A percentile compares a stretch with the other conserved stretches of the same genome.
Evolutionary conservation across 805 yeast species (phyloP).

Genomic region (Komagataella populi): DNA sequence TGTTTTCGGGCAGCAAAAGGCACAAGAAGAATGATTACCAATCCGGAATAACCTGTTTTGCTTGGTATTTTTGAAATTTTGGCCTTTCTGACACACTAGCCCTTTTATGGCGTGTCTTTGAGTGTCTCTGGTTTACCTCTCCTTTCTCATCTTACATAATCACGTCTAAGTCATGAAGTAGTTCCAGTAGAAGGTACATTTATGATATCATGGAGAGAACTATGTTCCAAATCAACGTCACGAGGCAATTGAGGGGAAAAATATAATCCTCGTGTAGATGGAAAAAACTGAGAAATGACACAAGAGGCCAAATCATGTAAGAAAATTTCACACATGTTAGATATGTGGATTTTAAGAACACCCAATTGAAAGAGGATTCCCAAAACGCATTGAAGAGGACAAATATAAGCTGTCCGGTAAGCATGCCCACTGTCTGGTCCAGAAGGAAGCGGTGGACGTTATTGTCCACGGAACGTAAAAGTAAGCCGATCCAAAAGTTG

Average conservation of each 20-base stretch:
- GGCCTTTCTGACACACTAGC: too few species aligned
- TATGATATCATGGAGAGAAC: constrained; percentile 25
- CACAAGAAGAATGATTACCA: neutral
- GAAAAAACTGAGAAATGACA: constrained; percentile 35
- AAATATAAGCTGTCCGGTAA: constrained; percentile 38
- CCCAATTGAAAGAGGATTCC: constrained; percentile 29
- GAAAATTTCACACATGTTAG: constrained; percentile 35
- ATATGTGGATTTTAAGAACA: constrained; percentile 23
- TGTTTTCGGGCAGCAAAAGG: neutral
- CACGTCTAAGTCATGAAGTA: too few species aligned
- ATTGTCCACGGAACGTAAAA: constrained; percentile 20
- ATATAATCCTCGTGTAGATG: constrained; percentile 33
- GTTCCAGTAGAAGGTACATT: neutral
- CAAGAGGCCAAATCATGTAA: constrained; percentile 46
- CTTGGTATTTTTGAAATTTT: too few species aligned
- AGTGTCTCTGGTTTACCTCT: too few species aligned
- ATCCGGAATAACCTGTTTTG: neutral
- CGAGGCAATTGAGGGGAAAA: constrained; percentile 46
- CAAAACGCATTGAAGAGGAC: constrained; percentile 34
- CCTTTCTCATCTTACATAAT: too few species aligned
- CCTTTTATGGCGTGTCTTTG: too few species aligned
- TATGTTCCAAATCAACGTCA: constrained; percentile 42
- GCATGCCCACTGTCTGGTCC: constrained; percentile 45
- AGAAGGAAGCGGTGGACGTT: constrained; percentile 26
- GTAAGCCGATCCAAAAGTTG: constrained; percentile 36